Conservation (phyloP, 2,329 filamentous ascomycete species). For the Cladosporium colombiae region DNA sequence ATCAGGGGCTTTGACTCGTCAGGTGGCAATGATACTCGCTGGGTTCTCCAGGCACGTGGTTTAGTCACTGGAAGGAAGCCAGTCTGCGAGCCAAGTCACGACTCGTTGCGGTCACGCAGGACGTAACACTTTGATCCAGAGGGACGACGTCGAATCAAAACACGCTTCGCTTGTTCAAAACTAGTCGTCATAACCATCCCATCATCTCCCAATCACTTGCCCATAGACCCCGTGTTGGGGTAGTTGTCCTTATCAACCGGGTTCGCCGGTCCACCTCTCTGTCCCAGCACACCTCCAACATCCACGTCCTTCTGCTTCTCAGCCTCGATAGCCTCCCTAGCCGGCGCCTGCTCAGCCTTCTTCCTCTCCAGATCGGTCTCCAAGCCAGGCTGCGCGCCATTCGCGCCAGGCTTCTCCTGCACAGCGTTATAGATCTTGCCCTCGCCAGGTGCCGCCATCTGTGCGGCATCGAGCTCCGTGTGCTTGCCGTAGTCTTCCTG, state of each 20-base stretch:
- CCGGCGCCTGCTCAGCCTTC: conserved; percentile 51
- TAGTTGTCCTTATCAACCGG: conserved; percentile 37
- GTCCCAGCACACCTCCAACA: conserved; percentile 47
- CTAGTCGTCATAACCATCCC: not conserved
- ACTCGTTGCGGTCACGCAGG: not conserved
- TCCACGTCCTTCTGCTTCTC: conserved; percentile 40
- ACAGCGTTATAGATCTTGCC: conserved; percentile 48
- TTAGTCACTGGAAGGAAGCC: not conserved
- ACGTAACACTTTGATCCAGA: not conserved
- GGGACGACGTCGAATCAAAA: not conserved
- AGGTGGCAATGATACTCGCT: not conserved
- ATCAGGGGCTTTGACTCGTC: not conserved
- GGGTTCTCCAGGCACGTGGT: not conserved
- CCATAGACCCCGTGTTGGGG: conserved; percentile 27
- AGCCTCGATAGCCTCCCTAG: conserved; percentile 44
- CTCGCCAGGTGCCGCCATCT: conserved; percentile 52
- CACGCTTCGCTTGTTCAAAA: not conserved
- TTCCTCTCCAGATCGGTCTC: conserved; percentile 51
- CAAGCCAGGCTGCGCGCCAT: conserved; percentile 42
- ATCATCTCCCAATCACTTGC: not conserved
- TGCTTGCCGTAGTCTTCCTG: conserved; percentile 46
- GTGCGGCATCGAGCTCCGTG: conserved; percentile 49
- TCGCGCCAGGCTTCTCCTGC: conserved; percentile 39
- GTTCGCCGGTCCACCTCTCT: conserved; percentile 48
- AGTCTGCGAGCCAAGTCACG: not conserved